Conservation (phyloP, 495 filamentous ascomycete species). For the Talaromyces adpressus region DNA sequence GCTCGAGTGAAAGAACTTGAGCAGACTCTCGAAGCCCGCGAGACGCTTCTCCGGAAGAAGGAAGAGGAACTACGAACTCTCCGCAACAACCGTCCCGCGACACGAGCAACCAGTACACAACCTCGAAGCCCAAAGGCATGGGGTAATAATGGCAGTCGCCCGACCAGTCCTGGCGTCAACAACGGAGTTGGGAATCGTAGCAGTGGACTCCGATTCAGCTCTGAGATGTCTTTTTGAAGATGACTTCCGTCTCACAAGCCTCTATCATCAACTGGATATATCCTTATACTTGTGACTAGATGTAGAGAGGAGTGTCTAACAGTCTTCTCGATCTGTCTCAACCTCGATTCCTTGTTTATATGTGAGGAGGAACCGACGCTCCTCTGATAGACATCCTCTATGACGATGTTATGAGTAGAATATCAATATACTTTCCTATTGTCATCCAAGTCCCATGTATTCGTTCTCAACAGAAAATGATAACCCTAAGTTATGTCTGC, state of each 20-base stretch:
- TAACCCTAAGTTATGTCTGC: no score
- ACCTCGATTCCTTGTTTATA: neutral
- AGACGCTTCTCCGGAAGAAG: slow-evolving; percentile 47
- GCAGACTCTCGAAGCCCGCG: slow-evolving; percentile 24
- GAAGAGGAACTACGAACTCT: slow-evolving; percentile 57
- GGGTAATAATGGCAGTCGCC: slow-evolving; percentile 28
- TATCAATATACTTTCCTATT: neutral
- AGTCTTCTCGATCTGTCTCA: neutral
- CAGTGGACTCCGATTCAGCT: slow-evolving; percentile 35
- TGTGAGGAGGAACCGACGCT: neutral
- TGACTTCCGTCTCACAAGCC: neutral
- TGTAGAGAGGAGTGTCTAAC: neutral
- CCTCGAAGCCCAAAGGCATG: slow-evolving; percentile 37
- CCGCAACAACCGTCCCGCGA: slow-evolving; percentile 40
- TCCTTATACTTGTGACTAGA: neutral
- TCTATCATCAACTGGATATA: neutral
- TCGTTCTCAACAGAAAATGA: neutral
- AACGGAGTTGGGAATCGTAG: slow-evolving; percentile 23
- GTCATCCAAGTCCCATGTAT: neutral
- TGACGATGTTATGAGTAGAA: neutral
- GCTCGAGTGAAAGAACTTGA: slow-evolving; percentile 45
- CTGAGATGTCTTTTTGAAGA: slow-evolving; percentile 27
- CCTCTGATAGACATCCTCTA: neutral
- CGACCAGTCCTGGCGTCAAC: slow-evolving; percentile 36
- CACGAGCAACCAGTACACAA: slow-evolving; percentile 39